Conservation (phyloP, 345 rosid species). For the Ceriops decandra region DNA sequence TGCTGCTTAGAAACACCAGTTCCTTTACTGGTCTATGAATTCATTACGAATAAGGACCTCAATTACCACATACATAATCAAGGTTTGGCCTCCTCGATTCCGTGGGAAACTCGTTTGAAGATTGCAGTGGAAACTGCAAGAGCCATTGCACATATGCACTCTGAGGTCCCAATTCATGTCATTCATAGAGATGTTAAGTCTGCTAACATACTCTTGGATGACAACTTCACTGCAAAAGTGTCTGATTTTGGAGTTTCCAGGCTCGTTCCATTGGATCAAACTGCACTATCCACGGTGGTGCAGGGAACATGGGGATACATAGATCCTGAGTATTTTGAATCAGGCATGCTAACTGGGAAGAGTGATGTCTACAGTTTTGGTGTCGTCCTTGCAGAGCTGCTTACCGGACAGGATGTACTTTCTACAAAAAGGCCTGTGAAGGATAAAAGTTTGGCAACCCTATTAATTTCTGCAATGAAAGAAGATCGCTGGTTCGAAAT, state of each 20-base stretch:
- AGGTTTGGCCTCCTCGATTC: not conserved
- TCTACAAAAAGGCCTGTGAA: conserved; percentile 19
- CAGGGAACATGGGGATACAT: too few relatives aligned
- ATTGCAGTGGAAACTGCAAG: conserved; percentile 37
- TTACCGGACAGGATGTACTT: conserved; percentile 3
- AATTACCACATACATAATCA: conserved; percentile 17
- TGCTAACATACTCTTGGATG: conserved; percentile 42
- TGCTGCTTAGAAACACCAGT: conserved; percentile 29
- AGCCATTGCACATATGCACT: conserved; percentile 43
- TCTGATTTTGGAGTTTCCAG: too few relatives aligned
- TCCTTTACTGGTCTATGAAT: conserved; percentile 28
- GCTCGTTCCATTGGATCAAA: too few relatives aligned
- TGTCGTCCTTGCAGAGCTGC: too few relatives aligned
- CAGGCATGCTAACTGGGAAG: too few relatives aligned
- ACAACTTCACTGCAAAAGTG: not conserved
- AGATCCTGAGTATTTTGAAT: too few relatives aligned
- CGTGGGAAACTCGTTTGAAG: conserved; percentile 36
- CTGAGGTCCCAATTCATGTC: conserved; percentile 37
- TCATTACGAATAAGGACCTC: conserved; percentile 20
- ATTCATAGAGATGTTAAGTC: conserved; percentile 48
- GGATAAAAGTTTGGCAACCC: conserved; percentile 8
- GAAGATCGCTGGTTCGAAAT: conserved; percentile 25
- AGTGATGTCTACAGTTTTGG: too few relatives aligned
- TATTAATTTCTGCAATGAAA: conserved; percentile 31
- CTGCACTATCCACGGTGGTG: too few relatives aligned